phyloP scores from a whole-genome alignment of 73 alveolate genomes.

The Paramecium pentaurelia region DNA sequence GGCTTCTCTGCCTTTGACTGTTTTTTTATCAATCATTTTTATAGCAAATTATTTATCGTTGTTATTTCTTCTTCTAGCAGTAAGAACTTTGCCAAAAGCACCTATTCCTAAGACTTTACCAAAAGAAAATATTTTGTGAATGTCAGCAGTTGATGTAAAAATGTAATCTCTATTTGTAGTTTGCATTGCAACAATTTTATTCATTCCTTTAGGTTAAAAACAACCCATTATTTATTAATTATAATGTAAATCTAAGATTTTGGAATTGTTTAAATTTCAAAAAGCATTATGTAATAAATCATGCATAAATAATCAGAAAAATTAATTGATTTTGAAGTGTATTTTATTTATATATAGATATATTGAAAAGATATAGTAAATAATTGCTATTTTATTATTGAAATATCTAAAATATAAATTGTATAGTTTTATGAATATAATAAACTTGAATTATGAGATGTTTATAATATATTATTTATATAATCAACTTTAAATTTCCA shows the following conservation, averaged over 20 bases:
- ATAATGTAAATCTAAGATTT: neutral
- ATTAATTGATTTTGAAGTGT: neutral
- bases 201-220: neutral
- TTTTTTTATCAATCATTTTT: neutral
- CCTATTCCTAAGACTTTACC: neutral
- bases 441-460: neutral
- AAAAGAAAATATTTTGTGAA: neutral
- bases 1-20: neutral
- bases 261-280: neutral
- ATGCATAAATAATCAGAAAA: neutral
- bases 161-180: neutral
- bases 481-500: neutral
- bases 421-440: neutral
- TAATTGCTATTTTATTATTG: no score
- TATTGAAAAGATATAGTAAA: neutral
- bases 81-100: neutral
- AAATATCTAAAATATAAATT: no score
- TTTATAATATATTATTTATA: neutral
- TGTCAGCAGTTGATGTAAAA: constrained; percentile 15
- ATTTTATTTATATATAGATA: neutral
- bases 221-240: neutral
- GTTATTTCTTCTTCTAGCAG: neutral
- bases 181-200: neutral
- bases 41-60: neutral
- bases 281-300: neutral